Evolutionary conservation across 495 filamentous ascomycete genomes (phyloP), one percentile per base, ranked within the genome.

Genomic region (Aspergillus hancockii): DNA sequence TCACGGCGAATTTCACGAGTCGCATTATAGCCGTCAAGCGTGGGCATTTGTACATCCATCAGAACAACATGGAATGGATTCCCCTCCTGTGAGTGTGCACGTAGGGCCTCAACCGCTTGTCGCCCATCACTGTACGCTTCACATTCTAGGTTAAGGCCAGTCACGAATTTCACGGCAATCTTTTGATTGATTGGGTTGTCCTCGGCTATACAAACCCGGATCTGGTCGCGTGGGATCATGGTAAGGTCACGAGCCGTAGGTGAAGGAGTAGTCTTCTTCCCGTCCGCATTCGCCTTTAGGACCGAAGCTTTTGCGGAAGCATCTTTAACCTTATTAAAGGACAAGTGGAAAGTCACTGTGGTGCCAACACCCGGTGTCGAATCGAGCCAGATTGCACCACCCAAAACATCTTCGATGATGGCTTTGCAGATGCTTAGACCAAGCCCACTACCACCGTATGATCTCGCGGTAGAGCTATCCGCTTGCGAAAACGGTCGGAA

Each of bases 11-110:
- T 84, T 51, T 89, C 80, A 52, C 88, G 87, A 0, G 92, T 96
- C 12, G 91, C 91, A 67, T 95, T 89, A 72, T 96, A 97, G n/a
- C 92, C 92, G 67, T 96, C 92, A 1, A 96, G 81, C 8, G 92
- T 85, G 0, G 92, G 92, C 92, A 97, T 97, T 75, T 96, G 92
- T 31, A 93, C 90, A 70, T 97, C 92, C 92, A 97, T 96, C 28
- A 97, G 79, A 19, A 96, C 89, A 23, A 97, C 81, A 64, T 83
- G 80, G 71, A 83, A 83, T 1, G 92, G 92, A 8, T 76, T 75
- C 6, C 87, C 89, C 60, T 89, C 85, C 21, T 72, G 74, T 1
- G 88, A 86, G 58, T 83, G 87, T n/a, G 81, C 76, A 23, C 87
- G 85, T 14, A 97, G 76, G 5, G 91, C 92, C 66, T 95, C 91